Conservation (phyloP, 495 filamentous ascomycete species). For the Lasiosphaeris hirsuta region DNA sequence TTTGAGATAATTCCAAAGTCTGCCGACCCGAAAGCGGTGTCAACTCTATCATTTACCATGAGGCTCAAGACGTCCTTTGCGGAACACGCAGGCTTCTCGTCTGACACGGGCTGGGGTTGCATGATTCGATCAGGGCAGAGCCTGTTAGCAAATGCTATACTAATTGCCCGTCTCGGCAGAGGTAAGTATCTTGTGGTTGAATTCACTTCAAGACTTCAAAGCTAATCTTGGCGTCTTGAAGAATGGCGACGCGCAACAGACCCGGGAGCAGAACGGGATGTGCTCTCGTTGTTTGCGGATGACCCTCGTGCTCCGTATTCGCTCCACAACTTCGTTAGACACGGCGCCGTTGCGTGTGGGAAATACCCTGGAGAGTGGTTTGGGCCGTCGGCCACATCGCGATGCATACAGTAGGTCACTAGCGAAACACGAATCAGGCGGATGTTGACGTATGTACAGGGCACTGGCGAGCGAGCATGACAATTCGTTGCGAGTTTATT, state of each 20-base stretch:
- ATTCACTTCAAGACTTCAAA: background rate
- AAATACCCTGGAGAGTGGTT: conserved; percentile 99
- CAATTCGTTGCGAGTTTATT: conserved; percentile 71
- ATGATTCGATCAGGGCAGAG: conserved; percentile 98
- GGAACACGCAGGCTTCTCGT: conserved; percentile 80
- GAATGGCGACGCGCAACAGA: conserved; percentile 73
- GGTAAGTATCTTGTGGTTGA: conserved; percentile 47
- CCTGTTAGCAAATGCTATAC: conserved; percentile 80
- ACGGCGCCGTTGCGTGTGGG: conserved; percentile 83
- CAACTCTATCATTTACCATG: conserved; percentile 82
- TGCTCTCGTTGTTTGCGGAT: conserved; percentile 88
- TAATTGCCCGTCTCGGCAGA: conserved; percentile 70
- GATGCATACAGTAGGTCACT: conserved; percentile 80
- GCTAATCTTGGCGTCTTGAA: conserved; percentile 29
- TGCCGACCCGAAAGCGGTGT: conserved; percentile 61
- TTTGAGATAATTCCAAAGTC: conserved; percentile 82
- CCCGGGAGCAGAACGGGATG: conserved; percentile 59
- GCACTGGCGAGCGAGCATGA: conserved; percentile 63
- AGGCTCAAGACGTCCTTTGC: conserved; percentile 76
- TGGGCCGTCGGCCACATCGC: conserved; percentile 95
- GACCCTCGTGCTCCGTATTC: conserved; percentile 84
- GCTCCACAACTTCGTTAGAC: conserved; percentile 88
- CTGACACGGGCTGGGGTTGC: conserved; percentile 96
- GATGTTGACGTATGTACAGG: conserved; percentile 48
- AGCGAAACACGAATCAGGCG: background rate